Evolutionary conservation across 139 green algal genomes (phyloP).

Genomic region (Chlamydomonas applanata): DNA sequence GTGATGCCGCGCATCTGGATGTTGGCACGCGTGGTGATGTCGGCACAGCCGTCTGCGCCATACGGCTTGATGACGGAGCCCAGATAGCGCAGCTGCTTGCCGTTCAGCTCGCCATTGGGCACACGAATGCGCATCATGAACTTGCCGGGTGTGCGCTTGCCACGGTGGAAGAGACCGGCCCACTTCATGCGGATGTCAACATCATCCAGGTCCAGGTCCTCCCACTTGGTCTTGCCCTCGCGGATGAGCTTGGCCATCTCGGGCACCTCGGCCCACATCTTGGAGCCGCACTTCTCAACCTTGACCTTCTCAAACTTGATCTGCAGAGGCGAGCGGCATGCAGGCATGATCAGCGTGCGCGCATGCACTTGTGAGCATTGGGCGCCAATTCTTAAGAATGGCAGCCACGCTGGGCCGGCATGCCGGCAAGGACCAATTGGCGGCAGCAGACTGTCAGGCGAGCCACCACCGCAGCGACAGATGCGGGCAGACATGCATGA

Average conservation of each 20-base stretch:
- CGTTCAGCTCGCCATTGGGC: conserved; percentile 84
- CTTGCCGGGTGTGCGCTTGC: conserved; percentile 84
- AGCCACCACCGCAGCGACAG: not conserved
- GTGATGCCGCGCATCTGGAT: conserved; percentile 92
- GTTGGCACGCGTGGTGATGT: conserved; percentile 98
- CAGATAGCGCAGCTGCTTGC: conserved; percentile 74
- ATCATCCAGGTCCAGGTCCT: conserved; percentile 89
- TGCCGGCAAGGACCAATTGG: not conserved
- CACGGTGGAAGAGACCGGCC: conserved; percentile 94
- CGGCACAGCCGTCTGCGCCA: conserved; percentile 83
- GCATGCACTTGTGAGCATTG: not conserved
- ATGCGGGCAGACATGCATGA: not conserved
- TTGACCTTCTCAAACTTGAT: conserved; percentile 74
- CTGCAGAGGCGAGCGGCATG: not conserved
- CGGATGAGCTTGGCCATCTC: conserved; percentile 61
- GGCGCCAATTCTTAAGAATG: not conserved
- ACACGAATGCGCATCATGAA: conserved; percentile 99
- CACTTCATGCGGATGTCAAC: conserved; percentile 96
- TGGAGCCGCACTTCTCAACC: conserved; percentile 74
- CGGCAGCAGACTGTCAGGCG: conserved; percentile 46
- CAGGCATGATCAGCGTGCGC: not conserved
- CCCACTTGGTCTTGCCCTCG: conserved; percentile 69
- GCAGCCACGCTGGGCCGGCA: not conserved
- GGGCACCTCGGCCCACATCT: conserved; percentile 74
- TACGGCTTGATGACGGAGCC: conserved; percentile 70